Percentiles rank a stretch among this genome's conserved stretches.
Conservation (phyloP, 2,329 filamentous ascomycete species). For the Sarocladium strictum region DNA sequence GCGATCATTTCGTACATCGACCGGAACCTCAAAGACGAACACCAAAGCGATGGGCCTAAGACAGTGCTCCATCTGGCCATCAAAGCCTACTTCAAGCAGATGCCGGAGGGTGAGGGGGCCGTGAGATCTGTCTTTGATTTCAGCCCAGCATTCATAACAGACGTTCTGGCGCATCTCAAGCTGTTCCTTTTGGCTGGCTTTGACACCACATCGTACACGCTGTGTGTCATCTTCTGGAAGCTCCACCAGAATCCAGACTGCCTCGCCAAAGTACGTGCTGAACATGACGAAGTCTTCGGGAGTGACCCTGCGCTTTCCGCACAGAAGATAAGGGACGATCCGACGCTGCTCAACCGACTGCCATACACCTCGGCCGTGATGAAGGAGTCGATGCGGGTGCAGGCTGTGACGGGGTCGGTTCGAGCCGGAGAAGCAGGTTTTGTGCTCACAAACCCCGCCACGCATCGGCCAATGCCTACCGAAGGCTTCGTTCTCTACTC, state of each 20-base stretch:
- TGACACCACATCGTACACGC: background rate
- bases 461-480: constrained; percentile 33
- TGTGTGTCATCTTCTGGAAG: background rate
- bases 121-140: background rate
- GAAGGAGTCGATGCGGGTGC: constrained; percentile 47
- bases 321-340: constrained; percentile 13
- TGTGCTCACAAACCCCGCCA: constrained; percentile 34
- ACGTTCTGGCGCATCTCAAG: background rate
- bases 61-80: constrained; percentile 5
- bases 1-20: background rate
- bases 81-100: background rate
- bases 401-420: constrained; percentile 38
- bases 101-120: background rate
- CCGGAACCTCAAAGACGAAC: background rate
- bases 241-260: background rate
- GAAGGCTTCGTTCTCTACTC: constrained; percentile 12
- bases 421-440: constrained; percentile 28
- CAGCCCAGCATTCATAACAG: background rate
- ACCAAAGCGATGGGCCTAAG: background rate
- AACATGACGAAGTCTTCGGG: constrained; percentile 2
- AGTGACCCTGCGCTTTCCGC: background rate
- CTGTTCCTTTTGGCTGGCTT: background rate
- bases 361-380: constrained; percentile 46
- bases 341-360: constrained; percentile 42
- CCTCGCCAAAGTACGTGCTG: background rate